phyloP scores from a whole-genome alignment of 164 flowering plant genomes.

The Liriodendron chinense region DNA sequence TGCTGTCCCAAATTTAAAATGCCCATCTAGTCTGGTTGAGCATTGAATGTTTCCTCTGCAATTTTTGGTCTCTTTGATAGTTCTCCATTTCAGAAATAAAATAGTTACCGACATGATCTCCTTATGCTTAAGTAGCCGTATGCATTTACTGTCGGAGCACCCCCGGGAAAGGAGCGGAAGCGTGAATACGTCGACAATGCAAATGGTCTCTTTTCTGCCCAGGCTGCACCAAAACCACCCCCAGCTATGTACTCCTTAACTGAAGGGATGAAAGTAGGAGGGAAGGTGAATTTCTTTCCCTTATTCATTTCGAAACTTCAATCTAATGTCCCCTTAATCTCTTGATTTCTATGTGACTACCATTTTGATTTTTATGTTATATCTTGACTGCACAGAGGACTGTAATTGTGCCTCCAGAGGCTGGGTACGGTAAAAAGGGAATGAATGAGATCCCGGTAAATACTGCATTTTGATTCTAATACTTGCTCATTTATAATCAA shows the following conservation, averaged over 20 bases:
- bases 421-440: slow-evolving; percentile 85
- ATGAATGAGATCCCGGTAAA: slow-evolving; percentile 93
- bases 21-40: neutral
- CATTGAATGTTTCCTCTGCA: neutral
- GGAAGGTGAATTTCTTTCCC: slow-evolving; percentile 47
- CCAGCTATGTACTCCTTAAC: slow-evolving; percentile 73
- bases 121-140: slow-evolving; percentile 59
- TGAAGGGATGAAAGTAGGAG: slow-evolving; percentile 95
- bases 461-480: neutral
- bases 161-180: slow-evolving; percentile 90
- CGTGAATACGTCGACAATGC: slow-evolving; percentile 86
- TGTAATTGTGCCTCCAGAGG: slow-evolving; percentile 88
- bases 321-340: neutral
- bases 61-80: neutral
- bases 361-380: neutral
- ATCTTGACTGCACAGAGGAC: slow-evolving; percentile 57
- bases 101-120: neutral
- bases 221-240: slow-evolving; percentile 96
- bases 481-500: too few species aligned
- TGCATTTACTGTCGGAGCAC: slow-evolving; percentile 80
- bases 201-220: slow-evolving; percentile 94
- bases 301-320: neutral
- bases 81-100: neutral
- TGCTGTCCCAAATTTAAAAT: neutral
- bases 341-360: neutral